Conservation (phyloP, 169 alveolate species). For the Ichthyophthirius multifiliis region DNA sequence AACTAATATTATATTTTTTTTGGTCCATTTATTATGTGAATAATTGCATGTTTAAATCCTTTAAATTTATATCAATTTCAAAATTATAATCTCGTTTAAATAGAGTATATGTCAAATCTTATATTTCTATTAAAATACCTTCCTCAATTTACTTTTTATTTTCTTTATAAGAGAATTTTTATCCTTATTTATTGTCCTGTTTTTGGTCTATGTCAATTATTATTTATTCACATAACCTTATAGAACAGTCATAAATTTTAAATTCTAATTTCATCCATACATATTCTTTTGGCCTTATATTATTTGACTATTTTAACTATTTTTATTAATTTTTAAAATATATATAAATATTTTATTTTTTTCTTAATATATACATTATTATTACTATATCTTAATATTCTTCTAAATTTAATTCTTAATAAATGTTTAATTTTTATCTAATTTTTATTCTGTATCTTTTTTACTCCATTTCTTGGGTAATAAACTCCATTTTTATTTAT, state of each 20-base stretch:
- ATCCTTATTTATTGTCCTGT: background rate
- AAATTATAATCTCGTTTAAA: background rate
- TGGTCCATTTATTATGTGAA: background rate
- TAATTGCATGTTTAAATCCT: background rate
- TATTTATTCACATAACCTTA: background rate
- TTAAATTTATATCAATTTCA: background rate
- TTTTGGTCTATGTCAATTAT: background rate
- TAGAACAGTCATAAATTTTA: background rate
- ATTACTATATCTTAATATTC: too few species aligned
- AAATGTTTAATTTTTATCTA: too few species aligned
- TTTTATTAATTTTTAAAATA: too few species aligned
- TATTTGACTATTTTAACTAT: too few species aligned
- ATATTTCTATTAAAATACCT: background rate
- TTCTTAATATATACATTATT: too few species aligned
- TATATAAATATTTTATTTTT: too few species aligned
- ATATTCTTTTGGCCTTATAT: conserved; percentile 2
- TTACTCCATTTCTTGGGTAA: background rate
- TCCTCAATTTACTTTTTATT: background rate
- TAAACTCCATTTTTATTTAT: background rate
- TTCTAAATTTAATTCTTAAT: too few species aligned
- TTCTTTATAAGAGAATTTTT: too few species aligned
- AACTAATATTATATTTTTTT: background rate
- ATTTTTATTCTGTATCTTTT: too few species aligned
- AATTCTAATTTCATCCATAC: conserved; percentile 1
- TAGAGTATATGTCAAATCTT: background rate